Conservation (phyloP, 2,329 filamentous ascomycete genomes). For the Pseudogymnoascus sp. region DNA sequence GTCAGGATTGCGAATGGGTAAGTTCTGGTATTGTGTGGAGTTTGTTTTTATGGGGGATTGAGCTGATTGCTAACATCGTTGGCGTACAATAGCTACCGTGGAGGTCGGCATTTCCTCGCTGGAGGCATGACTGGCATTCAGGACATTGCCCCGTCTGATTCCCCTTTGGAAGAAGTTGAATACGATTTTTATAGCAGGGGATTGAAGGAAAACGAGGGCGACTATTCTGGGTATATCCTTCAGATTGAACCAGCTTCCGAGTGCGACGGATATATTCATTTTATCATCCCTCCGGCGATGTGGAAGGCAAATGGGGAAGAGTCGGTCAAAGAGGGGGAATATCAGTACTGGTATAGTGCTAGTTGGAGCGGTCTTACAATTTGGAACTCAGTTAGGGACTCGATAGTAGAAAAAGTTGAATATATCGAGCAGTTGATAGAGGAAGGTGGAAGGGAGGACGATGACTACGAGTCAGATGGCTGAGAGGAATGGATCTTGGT, state of each 20-base stretch:
- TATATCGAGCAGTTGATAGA: constrained; percentile 11
- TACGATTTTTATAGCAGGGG: too few relatives aligned
- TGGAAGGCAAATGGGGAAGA: too few relatives aligned
- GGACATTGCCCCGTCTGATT: neutral
- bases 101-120: constrained; percentile 13
- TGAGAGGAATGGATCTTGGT: neutral
- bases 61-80: neutral
- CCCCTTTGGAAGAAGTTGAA: neutral
- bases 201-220: too few relatives aligned
- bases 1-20: constrained; percentile 14
- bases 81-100: constrained; percentile 11
- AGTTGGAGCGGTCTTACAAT: too few relatives aligned
- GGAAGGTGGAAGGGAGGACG: neutral
- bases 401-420: constrained; percentile 11
- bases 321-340: too few relatives aligned
- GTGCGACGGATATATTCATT: too few relatives aligned
- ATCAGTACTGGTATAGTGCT: too few relatives aligned
- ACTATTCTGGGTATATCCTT: too few relatives aligned
- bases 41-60: neutral
- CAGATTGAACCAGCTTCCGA: too few relatives aligned
- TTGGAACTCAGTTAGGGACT: constrained; percentile 10
- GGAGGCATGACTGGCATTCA: constrained; percentile 14
- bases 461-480: neutral
- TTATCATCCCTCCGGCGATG: too few relatives aligned
- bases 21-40: constrained; percentile 1